Percentiles rank a stretch among this genome's conserved stretches.
Evolutionary conservation across 768 basidiomycete species (phyloP).

Genomic region (Boletales sp.): DNA sequence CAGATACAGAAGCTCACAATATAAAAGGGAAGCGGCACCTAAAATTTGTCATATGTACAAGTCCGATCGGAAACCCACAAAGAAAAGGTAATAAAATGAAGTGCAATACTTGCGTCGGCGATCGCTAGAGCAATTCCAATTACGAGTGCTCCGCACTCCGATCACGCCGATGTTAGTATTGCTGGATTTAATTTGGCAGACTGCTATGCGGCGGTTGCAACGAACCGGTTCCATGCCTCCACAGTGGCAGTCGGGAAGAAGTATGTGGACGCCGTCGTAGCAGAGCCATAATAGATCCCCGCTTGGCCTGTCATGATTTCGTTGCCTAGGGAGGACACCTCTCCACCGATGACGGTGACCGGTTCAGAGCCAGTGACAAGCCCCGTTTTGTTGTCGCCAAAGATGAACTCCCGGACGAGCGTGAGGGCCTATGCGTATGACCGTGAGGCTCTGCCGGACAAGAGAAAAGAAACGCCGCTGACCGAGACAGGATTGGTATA

Average conservation of each 20-base stretch:
- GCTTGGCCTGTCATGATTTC: constrained; percentile 52
- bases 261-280: constrained; percentile 49
- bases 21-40: too few relatives aligned
- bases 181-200: too few relatives aligned
- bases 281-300: constrained; percentile 54
- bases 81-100: neutral
- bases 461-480: constrained; percentile 24
- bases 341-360: constrained; percentile 46
- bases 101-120: neutral
- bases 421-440: constrained; percentile 45
- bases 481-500: constrained; percentile 41
- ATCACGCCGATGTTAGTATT: neutral
- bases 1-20: too few relatives aligned
- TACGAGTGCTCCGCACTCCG: neutral
- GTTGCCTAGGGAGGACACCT: constrained; percentile 41
- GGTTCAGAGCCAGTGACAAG: constrained; percentile 37
- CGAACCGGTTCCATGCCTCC: constrained; percentile 52
- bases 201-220: constrained; percentile 35
- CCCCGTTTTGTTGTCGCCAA: constrained; percentile 60
- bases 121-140: neutral
- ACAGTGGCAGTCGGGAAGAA: constrained; percentile 53
- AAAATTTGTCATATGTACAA: too few relatives aligned
- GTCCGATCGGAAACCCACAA: too few relatives aligned
- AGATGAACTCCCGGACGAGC: constrained; percentile 63
- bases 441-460: neutral